Evolutionary conservation across 306 rosid genomes (phyloP), one percentile per base, ranked within the genome.

Genomic region (Rosa lucieae): DNA sequence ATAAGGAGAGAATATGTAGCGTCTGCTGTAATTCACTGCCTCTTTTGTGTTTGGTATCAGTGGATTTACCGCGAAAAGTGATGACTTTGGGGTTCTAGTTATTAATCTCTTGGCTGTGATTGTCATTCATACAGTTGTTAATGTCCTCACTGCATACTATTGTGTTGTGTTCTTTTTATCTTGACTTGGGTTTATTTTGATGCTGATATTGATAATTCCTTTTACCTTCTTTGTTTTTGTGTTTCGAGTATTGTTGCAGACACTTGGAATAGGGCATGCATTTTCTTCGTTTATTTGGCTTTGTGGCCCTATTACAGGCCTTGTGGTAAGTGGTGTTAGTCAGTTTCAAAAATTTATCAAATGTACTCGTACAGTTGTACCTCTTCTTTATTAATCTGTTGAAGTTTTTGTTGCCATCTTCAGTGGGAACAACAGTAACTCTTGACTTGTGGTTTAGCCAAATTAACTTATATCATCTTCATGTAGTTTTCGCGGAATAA

Each of bases 241-340:
- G 29, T 79, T 37, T 83, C 62, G 69, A 51, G 20, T 51, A 83
- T 77, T 85, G 85, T 47, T 89, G 89, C 98, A 95, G 99, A 95
- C 99, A 4, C 94, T 95, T 76, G 98, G 98, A 76, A 91, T 95
- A 53, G 97, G 89, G 79, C 99, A 95, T 83, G 99, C 99, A 9
- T 95, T 93, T 86, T 93, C 99, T 84, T 95, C 99, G 40, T 95
- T 95, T 84, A 95, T 93, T 82, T 95, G 99, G 99, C 98, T 95
- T 42, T 95, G 99, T 82, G 99, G 99, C 86, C 99, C 99, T 69
- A 93, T 95, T 77, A 95, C 99, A 67, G 99, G 99, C 65, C 99
- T 95, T 83, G 97, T 95, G 97, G 99, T 95, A 90, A 68, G 96
- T 87, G 81, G 79, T 70, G 44, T 79, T 51, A 42, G 47, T 35